Evolutionary conservation across 2,329 filamentous ascomycete genomes (phyloP), one percentile per base, ranked within the genome.

Genomic region (Fusarium subglutinans): DNA sequence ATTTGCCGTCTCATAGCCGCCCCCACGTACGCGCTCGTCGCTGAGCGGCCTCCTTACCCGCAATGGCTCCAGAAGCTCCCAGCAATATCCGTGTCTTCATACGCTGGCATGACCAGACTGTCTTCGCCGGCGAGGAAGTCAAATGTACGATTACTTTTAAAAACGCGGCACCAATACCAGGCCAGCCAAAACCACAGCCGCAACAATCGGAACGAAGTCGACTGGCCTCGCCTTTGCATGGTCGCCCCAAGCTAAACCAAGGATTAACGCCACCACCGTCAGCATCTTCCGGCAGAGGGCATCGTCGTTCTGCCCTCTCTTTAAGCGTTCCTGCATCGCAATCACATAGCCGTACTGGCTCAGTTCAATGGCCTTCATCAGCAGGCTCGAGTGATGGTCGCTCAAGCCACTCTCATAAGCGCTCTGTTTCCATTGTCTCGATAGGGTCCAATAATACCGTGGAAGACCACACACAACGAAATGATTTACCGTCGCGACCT

Each of bases 121-220:
- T 99, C 79, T 99, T 98, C 84, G 94, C 96, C 65, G 96, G 96
- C 83, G 96, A 99, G 87, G 93, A 98, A 80, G 90, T 98, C 80
- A 94, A 95, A 85, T 98, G 96, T 84, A 95, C 92, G 76, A 97
- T 99, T 82, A 98, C 94, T 57, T 99, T 99, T 85, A 96, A 93
- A 84, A 99, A 99, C 82, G 89, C 95, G 72, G 88, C 90, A 47
- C 80, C 88, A 56, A 84, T 84, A 44, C 74, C 82, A 41, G 80
- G 74, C 51, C 82, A 83, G 64, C 70, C 80, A 55, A 80, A 74
- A 65, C 72, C 72, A 53, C 72, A 66, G 53, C 70, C 74, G 35
- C 75, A 74, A 53, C 71, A 73, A 57, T 63, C 79, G 40, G 79
- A 82, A 68, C 76, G 82, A 62, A 82, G 82, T 66, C 81, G 83